Evolutionary conservation across 2,329 filamentous ascomycete species (phyloP).

Genomic region (Pyricularia grisea): DNA sequence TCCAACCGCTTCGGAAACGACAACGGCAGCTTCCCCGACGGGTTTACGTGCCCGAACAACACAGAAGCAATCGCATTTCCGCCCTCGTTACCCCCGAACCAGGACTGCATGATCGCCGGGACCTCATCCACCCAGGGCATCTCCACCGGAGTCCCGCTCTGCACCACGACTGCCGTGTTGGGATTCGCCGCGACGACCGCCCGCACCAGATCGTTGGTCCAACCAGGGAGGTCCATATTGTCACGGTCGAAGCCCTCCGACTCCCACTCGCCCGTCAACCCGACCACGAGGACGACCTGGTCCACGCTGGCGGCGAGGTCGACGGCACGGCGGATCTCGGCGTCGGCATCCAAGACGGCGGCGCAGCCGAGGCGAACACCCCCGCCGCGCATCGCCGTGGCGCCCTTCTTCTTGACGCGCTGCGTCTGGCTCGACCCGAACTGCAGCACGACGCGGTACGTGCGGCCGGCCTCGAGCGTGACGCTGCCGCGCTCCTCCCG

Average conservation of each 20-base stretch:
- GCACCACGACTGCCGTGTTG: constrained; percentile 47
- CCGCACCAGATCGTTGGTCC: constrained; percentile 24
- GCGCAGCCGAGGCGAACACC: constrained; percentile 23
- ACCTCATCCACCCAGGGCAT: constrained; percentile 40
- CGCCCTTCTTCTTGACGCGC: constrained; percentile 12
- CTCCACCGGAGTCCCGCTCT: constrained; percentile 47
- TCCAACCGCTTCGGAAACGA: constrained; percentile 59
- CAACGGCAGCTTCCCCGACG: constrained; percentile 61
- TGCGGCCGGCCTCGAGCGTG: constrained; percentile 17
- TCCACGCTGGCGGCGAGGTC: constrained; percentile 38
- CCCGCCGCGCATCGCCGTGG: constrained; percentile 35
- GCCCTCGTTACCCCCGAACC: constrained; percentile 59
- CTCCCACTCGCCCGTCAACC: constrained; percentile 35
- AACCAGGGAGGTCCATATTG: constrained; percentile 11
- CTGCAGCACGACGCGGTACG: constrained; percentile 19
- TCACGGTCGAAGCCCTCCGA: constrained; percentile 13
- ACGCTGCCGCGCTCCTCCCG: constrained; percentile 19
- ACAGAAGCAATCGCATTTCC: constrained; percentile 57
- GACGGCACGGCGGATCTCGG: constrained; percentile 8
- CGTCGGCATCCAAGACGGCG: constrained; percentile 7
- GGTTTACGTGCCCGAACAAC: constrained; percentile 50
- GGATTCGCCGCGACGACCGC: constrained; percentile 44
- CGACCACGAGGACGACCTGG: constrained; percentile 50
- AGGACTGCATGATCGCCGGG: constrained; percentile 46
- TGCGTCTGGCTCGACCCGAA: constrained; percentile 9